These are phyloP conservation scores for Cicer judaicum DNA, from an alignment of 306 rosid genomes.

Conservation along the genomic window DNA sequence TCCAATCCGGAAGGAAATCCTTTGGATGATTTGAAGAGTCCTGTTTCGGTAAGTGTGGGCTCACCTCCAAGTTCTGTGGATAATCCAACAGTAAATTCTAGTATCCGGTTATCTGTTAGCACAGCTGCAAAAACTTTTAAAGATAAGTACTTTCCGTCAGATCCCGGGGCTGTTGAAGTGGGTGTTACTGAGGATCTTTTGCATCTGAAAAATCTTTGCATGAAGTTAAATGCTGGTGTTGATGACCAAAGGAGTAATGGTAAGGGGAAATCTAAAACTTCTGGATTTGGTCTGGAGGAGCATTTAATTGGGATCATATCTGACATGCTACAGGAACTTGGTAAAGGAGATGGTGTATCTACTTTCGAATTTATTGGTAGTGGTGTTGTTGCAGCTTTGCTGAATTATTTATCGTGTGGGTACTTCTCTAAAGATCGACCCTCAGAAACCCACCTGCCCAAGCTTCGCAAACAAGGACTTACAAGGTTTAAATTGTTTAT, in stretches of 20 bases:
- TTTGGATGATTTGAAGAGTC: slow-evolving; percentile 67
- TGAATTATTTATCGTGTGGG: slow-evolving; percentile 91
- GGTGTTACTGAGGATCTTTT: slow-evolving; percentile 94
- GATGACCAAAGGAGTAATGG: slow-evolving; percentile 79
- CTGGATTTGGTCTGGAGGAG: slow-evolving; percentile 69
- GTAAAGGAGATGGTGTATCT: slow-evolving; percentile 98
- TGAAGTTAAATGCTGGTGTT: slow-evolving; percentile 70
- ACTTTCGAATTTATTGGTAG: slow-evolving; percentile 99
- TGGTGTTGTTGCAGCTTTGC: slow-evolving; percentile 88
- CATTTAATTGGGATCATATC: slow-evolving; percentile 71
- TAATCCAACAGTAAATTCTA: slow-evolving; percentile 71
- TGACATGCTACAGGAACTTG: slow-evolving; percentile 89
- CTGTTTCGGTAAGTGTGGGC: slow-evolving; percentile 68
- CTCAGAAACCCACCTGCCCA: slow-evolving; percentile 72
- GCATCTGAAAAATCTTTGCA: slow-evolving; percentile 81
- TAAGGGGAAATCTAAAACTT: slow-evolving; percentile 83
- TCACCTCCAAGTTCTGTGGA: slow-evolving; percentile 81
- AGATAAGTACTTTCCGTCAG: slow-evolving; percentile 83
- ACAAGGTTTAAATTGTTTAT: slow-evolving; percentile 83
- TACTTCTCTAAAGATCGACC: slow-evolving; percentile 77
- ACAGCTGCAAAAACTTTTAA: slow-evolving; percentile 84
- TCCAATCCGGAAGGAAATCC: slow-evolving; percentile 77
- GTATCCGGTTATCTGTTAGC: slow-evolving; percentile 76
- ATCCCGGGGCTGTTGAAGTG: slow-evolving; percentile 76
- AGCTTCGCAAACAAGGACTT: slow-evolving; percentile 88